Evolutionary conservation across 257 asterid species (phyloP).

Genomic region (Scutellaria baicalensis): DNA sequence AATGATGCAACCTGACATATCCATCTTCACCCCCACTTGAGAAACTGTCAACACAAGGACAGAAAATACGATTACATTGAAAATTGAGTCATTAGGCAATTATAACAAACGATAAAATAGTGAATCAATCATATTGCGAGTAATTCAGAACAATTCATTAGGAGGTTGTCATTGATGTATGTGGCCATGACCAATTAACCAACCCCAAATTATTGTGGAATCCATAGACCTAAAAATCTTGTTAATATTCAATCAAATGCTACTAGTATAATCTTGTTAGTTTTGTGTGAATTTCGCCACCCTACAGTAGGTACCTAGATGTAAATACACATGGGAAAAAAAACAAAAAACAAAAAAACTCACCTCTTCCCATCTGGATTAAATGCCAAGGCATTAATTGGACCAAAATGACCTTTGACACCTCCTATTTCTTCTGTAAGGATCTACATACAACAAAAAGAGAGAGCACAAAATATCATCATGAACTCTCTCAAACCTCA

Average conservation of each 20-base stretch:
- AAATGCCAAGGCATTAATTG: constrained; percentile 91
- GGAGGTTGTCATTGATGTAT: background rate
- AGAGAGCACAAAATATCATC: constrained; percentile 3
- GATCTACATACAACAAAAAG: constrained; percentile 34
- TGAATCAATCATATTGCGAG: background rate
- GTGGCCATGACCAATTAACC: background rate
- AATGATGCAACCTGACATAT: constrained; percentile 79
- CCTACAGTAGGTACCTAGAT: no score
- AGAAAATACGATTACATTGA: background rate
- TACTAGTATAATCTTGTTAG: no score
- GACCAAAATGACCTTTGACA: constrained; percentile 94
- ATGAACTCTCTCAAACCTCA: background rate
- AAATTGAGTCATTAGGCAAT: background rate
- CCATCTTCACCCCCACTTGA: constrained; percentile 98
- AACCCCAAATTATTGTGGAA: background rate
- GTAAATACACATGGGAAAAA: no score
- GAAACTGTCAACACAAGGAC: constrained; percentile 32
- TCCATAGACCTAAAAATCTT: no score
- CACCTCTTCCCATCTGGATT: constrained; percentile 95
- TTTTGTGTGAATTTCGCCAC: no score
- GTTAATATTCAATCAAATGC: no score
- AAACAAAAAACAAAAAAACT: background rate
- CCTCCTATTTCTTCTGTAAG: constrained; percentile 90
- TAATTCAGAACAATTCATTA: background rate
- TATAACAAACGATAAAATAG: no score